Conservation (phyloP, 2,329 filamentous ascomycete species). For the Decorospora gaudefroyi region DNA sequence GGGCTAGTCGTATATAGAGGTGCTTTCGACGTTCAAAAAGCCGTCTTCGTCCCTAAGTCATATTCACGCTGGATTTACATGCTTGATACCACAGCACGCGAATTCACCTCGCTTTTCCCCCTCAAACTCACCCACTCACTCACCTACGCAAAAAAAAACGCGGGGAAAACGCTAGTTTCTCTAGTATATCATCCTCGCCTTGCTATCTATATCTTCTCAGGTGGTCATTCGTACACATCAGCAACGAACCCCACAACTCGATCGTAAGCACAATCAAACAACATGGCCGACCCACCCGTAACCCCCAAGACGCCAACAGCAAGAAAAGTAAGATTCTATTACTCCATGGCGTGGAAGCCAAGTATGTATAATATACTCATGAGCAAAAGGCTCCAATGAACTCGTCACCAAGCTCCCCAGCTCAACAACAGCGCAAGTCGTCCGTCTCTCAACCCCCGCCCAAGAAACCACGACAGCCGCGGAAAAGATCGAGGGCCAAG, state of each 20-base stretch:
- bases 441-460: neutral
- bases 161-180: neutral
- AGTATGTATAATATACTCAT: neutral
- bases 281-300: no score
- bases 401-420: neutral
- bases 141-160: no score
- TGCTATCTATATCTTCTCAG: neutral
- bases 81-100: neutral
- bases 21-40: no score
- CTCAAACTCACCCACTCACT: neutral
- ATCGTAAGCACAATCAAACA: neutral
- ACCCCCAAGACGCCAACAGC: constrained; percentile 11
- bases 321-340: constrained; percentile 9
- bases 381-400: neutral
- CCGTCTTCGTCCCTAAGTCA: no score
- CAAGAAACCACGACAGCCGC: neutral
- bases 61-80: constrained; percentile 1
- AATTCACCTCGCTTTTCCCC: neutral
- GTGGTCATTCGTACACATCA: neutral
- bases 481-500: neutral
- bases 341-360: neutral
- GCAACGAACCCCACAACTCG: neutral
- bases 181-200: neutral
- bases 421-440: neutral
- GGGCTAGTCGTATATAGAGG: no score